A percentile compares a stretch with the other conserved stretches of the same genome.
Conservation (phyloP, 1,139 yeast genomes). For the Nadsonia commutata region DNA sequence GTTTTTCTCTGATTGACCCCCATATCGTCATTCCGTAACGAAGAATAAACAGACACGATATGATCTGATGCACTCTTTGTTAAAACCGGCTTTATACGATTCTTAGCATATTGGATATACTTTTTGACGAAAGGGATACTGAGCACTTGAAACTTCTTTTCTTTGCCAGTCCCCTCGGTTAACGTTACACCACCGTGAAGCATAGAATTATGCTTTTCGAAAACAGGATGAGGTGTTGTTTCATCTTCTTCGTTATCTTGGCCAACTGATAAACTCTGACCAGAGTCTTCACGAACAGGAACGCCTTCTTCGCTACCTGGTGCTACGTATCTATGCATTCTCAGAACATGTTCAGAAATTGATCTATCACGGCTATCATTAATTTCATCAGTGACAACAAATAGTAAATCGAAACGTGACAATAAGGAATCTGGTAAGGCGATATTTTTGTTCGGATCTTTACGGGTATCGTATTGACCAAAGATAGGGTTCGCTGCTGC, state of each 20-base stretch:
- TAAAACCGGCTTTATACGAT: constrained; percentile 69
- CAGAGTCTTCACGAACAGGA: constrained; percentile 69
- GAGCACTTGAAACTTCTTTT: constrained; percentile 45
- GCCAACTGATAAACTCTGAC: constrained; percentile 68
- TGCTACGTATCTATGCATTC: constrained; percentile 84
- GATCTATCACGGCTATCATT: constrained; percentile 72
- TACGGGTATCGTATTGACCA: constrained; percentile 93
- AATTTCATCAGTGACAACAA: constrained; percentile 92
- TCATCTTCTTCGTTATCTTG: constrained; percentile 33
- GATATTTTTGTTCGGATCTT: constrained; percentile 92
- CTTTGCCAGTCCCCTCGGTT: constrained; percentile 6
- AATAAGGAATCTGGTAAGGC: constrained; percentile 92
- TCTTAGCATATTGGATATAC: constrained; percentile 88
- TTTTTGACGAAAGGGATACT: constrained; percentile 80
- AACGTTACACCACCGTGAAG: constrained; percentile 61
- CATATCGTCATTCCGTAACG: constrained; percentile 67
- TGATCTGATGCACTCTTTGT: constrained; percentile 67
- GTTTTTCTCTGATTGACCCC: constrained; percentile 66
- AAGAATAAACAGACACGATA: constrained; percentile 67
- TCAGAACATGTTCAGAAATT: constrained; percentile 85
- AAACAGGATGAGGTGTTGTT: constrained; percentile 41
- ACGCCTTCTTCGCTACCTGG: constrained; percentile 89
- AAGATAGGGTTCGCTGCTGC: constrained; percentile 98
- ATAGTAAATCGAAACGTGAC: constrained; percentile 90
- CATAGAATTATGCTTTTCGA: constrained; percentile 69